Base-by-base conservation (phyloP, 352 stramenopile genomes). In the Thraustochytrium sp. region DNA sequence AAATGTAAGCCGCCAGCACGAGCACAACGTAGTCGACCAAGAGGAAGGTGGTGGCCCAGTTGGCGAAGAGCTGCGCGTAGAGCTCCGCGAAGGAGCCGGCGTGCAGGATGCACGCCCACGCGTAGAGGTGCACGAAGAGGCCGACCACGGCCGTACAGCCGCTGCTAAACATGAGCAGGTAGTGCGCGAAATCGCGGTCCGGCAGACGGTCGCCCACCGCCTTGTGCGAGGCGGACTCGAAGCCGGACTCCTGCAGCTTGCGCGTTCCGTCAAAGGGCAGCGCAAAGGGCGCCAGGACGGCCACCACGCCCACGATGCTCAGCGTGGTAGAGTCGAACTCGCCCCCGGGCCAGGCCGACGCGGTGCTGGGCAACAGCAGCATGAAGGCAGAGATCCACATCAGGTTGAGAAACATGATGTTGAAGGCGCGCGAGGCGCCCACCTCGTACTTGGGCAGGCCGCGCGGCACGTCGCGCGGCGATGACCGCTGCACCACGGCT, bases 81-180 rank as follows among this genome's bases (percentile, higher is more conserved):
- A 80, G 13, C 5, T 31, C 44, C 18, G 23, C 68, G 29, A 77
- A 26, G 0, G 65, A 77, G 46, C 53, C 68, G 23, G 29, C 26
- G 13, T 65, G 46, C 48, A 80, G 2, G 42, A 80, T 65, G 8
- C 68, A 51, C 26, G 48, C 31, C 53, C 48, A 65, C 5, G 44
- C 48, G 18, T 62, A 62, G 13, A 80, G 68, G 34, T 80, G 68
- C 53, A 72, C 68, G 38, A 80, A 80, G 68, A 80, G 68, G 68
- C 68, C 68, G 13, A 72, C 51, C 34, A 80, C 5, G 11, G 48
- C 68, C 42, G 53, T 55, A 0, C 76, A 18, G 3, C 31, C 68
- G 13, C 36, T 13, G 34, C 38, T 80, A 16, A 64, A 21, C 48
- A 80, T 61, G n/a, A 80, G n/a, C 13, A 80, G 46, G 26, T 65